Evolutionary conservation across 1,139 yeast genomes (phyloP), one percentile per base, ranked within the genome.

Genomic region (Geotrichum reessii): DNA sequence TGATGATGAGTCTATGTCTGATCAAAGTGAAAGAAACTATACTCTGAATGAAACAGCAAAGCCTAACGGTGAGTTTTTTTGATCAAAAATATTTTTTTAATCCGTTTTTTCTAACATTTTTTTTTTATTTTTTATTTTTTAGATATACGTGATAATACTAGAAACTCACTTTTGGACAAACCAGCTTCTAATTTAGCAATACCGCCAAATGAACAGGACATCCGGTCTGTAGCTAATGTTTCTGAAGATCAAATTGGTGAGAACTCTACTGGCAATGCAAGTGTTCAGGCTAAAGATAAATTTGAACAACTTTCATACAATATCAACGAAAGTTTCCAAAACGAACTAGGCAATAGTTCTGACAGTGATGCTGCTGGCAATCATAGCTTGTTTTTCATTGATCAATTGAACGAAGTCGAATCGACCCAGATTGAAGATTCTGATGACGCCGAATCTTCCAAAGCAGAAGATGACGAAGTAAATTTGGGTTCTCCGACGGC

Each of bases 1-100:
- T 33, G 55, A 58, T 22, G 12, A 71, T 65, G 50, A 69, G 25
- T 22, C 37, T 51, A 53, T 33, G 46, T 28, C 42, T 7, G 58
- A 57, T 8, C 28, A 24, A 17, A 25, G 21, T 21, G 50, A 25
- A 24, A 11, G 21, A 2, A 47, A 27, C 17, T 47, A 37, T 19
- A 37, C 42, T 17, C 6, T 37, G 17, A 37, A 37, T 12, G 42
- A 37, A 14, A 37, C 42, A 37, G 17, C 42, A 14, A 47, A 17
- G 14, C 31, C 31, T 24, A 55, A 54, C 17, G 71, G 14, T 8
- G 57, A 53, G 24, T 50, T 47, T 2, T 14, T n/a, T 6, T 2
- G n/a, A 14, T 2, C 42, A 37, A 12, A n/a, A 14, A 37, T 37
- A 14, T 37, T 37, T 37, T 14, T 14, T 14, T 6, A 37, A 37